Evolutionary conservation across 495 filamentous ascomycete species (phyloP), one percentile per base, ranked within the genome.

Genomic region (Xylaria sp.): DNA sequence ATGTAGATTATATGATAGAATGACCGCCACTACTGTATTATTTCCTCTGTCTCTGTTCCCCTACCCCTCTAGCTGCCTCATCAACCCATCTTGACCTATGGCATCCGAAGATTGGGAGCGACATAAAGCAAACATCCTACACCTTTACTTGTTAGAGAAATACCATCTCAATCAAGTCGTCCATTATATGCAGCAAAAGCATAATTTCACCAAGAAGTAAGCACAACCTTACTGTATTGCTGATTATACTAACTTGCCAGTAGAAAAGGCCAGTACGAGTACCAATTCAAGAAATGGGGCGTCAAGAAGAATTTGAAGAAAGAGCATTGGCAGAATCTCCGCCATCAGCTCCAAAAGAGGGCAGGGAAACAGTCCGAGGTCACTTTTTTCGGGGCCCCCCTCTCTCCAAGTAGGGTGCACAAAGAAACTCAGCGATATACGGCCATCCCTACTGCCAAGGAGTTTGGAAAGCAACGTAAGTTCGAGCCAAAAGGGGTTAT

Each of bases 231-330:
- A 3, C 17, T 7, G 9, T 21, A 5, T 14, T 31, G 7, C 12
- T 11, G 17, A 3, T 19, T 1, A 29, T 57, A 19, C 65, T 68
- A 21, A 68, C 12, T 44, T 8, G n/a, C 1, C 15, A 6, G 12
- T 5, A 68, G 65, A 24, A 40, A 24, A 21, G 17, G 26, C 24
- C 31, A 57, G 19, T 68, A 68, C 19, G 50, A 68, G 35, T 41
- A 58, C 53, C 65, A 58, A 46, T 46, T 68, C 35, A 37, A 50
- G 44, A 57, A 37, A 68, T 68, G 65, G 65, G 53, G 53, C 5
- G 31, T 58, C 35, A 68, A 58, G 21, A 68, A 58, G 65, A 68
- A 68, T 19, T 21, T 43, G 35, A 57, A 29, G 3, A 58, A 43
- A 37, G 48, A 58, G n/a, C n/a, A 31, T 44, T 68, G 65, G 65